Conservation (phyloP, 2,329 filamentous ascomycete species). For the Cytospora mali region DNA sequence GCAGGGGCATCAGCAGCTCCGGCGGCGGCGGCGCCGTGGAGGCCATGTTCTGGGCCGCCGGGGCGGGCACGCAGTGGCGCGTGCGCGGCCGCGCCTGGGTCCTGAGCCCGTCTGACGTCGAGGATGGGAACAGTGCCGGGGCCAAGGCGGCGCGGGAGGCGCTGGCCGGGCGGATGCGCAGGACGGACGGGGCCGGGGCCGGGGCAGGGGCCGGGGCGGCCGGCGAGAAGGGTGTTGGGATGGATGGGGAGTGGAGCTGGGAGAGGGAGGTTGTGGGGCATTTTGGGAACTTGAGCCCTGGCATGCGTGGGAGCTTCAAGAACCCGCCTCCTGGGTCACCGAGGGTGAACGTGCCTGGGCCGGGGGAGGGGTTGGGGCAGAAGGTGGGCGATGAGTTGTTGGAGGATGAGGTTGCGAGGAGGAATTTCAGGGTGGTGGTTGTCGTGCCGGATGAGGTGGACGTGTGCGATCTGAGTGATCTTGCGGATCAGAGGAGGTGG, state of each 20-base stretch:
- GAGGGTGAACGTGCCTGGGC: slow-evolving; percentile 51
- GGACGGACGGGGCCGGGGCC: slow-evolving; percentile 40
- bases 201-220: not conserved
- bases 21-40: slow-evolving; percentile 75
- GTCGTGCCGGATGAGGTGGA: slow-evolving; percentile 80
- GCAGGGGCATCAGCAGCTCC: slow-evolving; percentile 52
- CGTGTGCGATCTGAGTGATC: slow-evolving; percentile 69
- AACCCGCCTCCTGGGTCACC: slow-evolving; percentile 70
- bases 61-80: slow-evolving; percentile 81
- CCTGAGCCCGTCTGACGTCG: slow-evolving; percentile 63
- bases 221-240: slow-evolving; percentile 30
- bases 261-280: slow-evolving; percentile 77
- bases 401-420: slow-evolving; percentile 69
- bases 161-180: slow-evolving; percentile 65
- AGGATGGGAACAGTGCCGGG: slow-evolving; percentile 54
- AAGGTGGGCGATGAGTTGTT: slow-evolving; percentile 64
- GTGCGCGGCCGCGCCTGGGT: slow-evolving; percentile 76
- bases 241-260: slow-evolving; percentile 71
- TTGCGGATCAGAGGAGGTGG: slow-evolving; percentile 64
- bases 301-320: slow-evolving; percentile 77
- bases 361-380: slow-evolving; percentile 55
- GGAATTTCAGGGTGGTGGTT: slow-evolving; percentile 81
- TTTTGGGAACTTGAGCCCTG: slow-evolving; percentile 85
- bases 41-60: slow-evolving; percentile 79
- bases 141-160: slow-evolving; percentile 61